Evolutionary conservation across 169 alveolate species (phyloP).

Genomic region (Plasmodium chabaudi): DNA sequence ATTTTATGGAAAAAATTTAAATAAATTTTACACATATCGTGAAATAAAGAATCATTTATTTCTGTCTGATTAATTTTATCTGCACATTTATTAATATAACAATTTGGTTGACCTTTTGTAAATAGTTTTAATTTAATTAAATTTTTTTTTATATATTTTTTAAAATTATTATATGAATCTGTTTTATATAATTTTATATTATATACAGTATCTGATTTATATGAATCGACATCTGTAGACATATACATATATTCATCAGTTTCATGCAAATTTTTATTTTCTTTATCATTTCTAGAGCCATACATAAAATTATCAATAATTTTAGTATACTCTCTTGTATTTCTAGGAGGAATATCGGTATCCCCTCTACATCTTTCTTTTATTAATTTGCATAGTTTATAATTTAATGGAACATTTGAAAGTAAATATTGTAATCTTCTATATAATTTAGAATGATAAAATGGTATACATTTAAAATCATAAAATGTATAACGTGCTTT

Average conservation of each 20-base stretch:
- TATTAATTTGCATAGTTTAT: neutral
- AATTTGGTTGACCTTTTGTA: constrained; percentile 18
- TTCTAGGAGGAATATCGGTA: no score
- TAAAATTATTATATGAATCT: neutral
- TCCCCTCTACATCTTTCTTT: neutral
- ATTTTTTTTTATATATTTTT: constrained; percentile 22
- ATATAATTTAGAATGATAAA: neutral
- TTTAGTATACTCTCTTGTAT: no score
- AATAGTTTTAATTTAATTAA: neutral
- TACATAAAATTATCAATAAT: neutral
- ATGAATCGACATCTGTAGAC: constrained; percentile 61
- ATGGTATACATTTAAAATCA: no score
- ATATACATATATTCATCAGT: constrained; percentile 46
- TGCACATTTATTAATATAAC: constrained; percentile 5
- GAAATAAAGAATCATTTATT: constrained; percentile 2
- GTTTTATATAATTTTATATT: constrained; percentile 3
- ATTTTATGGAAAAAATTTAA: neutral
- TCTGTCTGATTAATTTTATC: neutral
- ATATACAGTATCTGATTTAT: constrained; percentile 59
- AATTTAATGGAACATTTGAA: constrained; percentile 35
- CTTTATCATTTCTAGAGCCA: neutral
- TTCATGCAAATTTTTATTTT: neutral
- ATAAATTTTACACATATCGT: constrained; percentile 27
- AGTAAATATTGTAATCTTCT: constrained; percentile 8
- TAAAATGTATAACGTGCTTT: no score